Evolutionary conservation across 2,329 filamentous ascomycete genomes (phyloP).

Genomic region (Neopestalotiopsis rosae): DNA sequence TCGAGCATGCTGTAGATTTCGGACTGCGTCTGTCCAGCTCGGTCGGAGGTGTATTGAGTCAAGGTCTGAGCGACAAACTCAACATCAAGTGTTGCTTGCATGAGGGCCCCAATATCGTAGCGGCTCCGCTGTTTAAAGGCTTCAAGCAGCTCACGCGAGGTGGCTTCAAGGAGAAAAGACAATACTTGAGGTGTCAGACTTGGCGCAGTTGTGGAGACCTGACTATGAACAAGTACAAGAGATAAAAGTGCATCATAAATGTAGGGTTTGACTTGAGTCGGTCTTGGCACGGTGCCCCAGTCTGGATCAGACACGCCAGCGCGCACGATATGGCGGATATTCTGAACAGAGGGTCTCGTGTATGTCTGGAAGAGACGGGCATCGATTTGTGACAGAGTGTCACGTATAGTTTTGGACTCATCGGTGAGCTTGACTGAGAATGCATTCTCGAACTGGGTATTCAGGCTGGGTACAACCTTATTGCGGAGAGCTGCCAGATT

Average conservation of each 20-base stretch:
- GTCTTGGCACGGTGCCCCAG: constrained; percentile 72
- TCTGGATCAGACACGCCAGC: constrained; percentile 71
- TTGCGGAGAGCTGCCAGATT: constrained; percentile 86
- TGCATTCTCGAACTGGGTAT: constrained; percentile 88
- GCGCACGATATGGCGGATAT: constrained; percentile 72
- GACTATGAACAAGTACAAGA: constrained; percentile 89
- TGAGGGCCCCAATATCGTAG: constrained; percentile 81
- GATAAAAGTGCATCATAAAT: constrained; percentile 85
- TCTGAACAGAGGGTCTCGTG: constrained; percentile 75
- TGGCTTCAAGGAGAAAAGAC: constrained; percentile 83
- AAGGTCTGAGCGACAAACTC: constrained; percentile 97
- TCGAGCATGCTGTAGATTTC: constrained; percentile 94
- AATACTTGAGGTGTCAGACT: constrained; percentile 82
- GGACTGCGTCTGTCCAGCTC: constrained; percentile 80
- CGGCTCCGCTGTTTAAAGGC: constrained; percentile 71
- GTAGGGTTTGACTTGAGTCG: constrained; percentile 82
- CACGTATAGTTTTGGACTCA: constrained; percentile 88
- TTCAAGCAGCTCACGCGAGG: constrained; percentile 79
- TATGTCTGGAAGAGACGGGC: constrained; percentile 91
- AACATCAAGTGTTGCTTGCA: constrained; percentile 97
- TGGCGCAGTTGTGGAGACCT: constrained; percentile 80
- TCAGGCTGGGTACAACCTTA: constrained; percentile 85
- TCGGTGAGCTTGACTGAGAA: constrained; percentile 95
- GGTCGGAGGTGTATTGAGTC: constrained; percentile 85
- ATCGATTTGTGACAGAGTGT: constrained; percentile 91